Evolutionary conservation across 306 rosid species (phyloP), one percentile per base, ranked within the genome.

Genomic region (Abrus pulchellus): DNA sequence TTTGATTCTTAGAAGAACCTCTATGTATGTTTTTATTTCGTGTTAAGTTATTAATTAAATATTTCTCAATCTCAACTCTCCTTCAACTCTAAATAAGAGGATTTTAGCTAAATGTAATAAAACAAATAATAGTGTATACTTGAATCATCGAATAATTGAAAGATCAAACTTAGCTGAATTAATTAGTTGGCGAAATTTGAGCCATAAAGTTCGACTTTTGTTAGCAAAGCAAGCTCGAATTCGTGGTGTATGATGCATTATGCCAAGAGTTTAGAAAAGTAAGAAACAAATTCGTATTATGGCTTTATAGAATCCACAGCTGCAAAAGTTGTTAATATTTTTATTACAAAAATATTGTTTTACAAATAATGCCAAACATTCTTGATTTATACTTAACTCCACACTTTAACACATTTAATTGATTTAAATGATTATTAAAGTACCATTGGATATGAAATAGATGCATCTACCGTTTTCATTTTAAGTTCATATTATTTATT

Each of bases 281-380:
- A 6, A 53, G 34, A 28, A 27, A 5, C 0, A 60, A 34, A 30
- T 5, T 48, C 1, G 47, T 61, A 47, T 48, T 67, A 41, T 68
- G 20, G 3, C 7, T 32, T 40, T 32, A 9, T 69, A 9, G 34
- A 67, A 67, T 36, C 75, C 33, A 28, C 32, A 66, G 12, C 50
- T 68, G 32, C 32, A 57, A 33, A 56, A 56, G 30, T 43, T 41
- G 8, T 30, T 12, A 28, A 49, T 63, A 55, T 41, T 52, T 34
- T 40, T 14, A 6, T 48, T 34, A 30, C 5, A 29, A 57, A 74
- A 45, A 36, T 40, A 63, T 38, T 49, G 27, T 38, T 62, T 36
- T 10, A 47, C 28, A 14, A 78, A 68, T 47, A 11, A 69, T 57
- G 13, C 63, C 63, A 45, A 33, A 45, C n/a, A 57, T 60, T 69